Percentiles rank a stretch among this genome's conserved stretches.
Evolutionary conservation across 2,329 filamentous ascomycete genomes (phyloP).

Genomic region (Alternaria viburni): DNA sequence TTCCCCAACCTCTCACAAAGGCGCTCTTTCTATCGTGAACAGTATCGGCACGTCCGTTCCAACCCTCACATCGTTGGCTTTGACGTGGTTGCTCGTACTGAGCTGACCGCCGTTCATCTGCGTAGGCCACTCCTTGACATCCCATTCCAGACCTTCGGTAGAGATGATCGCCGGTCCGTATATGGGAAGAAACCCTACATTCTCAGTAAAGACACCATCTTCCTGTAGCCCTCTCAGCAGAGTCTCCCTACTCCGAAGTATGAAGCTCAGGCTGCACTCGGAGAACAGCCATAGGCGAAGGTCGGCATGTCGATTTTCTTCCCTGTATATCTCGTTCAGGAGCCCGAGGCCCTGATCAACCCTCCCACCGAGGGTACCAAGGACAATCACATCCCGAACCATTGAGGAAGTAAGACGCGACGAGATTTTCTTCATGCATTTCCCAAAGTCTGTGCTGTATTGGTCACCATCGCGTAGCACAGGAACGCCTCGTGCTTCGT

Average conservation of each 20-base stretch:
- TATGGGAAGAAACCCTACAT: conserved; percentile 86
- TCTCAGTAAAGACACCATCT: conserved; percentile 68
- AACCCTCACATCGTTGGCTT: conserved; percentile 49
- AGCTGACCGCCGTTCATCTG: conserved; percentile 54
- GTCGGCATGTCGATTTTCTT: conserved; percentile 53
- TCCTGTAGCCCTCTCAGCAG: conserved; percentile 67
- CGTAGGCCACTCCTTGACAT: conserved; percentile 80
- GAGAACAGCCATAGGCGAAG: conserved; percentile 76
- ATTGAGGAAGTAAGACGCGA: conserved; percentile 46
- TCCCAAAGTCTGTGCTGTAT: conserved; percentile 88
- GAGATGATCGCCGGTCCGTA: conserved; percentile 79
- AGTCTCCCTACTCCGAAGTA: conserved; percentile 74
- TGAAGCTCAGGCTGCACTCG: conserved; percentile 79
- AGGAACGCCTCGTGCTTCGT: conserved; percentile 63
- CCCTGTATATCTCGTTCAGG: conserved; percentile 78
- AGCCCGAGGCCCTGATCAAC: conserved; percentile 92
- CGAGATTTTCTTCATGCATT: conserved; percentile 68
- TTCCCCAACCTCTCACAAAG: neutral
- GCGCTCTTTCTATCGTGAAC: conserved; percentile 54
- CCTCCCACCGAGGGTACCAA: conserved; percentile 86
- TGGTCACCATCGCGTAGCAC: conserved; percentile 80
- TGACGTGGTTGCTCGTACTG: conserved; percentile 59
- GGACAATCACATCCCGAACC: conserved; percentile 70
- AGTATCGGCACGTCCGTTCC: conserved; percentile 52
- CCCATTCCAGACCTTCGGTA: conserved; percentile 86